Evolutionary conservation across 139 green algal species (phyloP), one percentile per base, ranked within the genome.

Genomic region (Chloropicon primus): DNA sequence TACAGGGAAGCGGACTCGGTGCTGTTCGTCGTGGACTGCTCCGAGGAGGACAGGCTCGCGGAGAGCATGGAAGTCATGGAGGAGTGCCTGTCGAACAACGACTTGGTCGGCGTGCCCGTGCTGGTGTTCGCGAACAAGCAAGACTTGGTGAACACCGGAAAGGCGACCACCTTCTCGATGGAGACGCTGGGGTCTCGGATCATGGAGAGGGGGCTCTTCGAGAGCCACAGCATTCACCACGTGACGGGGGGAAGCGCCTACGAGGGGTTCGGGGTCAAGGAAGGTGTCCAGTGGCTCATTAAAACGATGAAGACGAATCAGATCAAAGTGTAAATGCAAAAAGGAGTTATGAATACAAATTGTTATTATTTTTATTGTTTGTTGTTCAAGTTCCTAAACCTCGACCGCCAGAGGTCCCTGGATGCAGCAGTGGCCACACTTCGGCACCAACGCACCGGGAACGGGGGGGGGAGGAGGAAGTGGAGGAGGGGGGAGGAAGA

Each of bases 111-210:
- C 0, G 94, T 92, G 1, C 94, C 94, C 2, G 28, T 98, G 26
- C 83, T 98, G 75, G 85, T 98, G 2, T 74, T 97, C 73, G 92
- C 92, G 71, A 98, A 97, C 85, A 98, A 98, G 81, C 89, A 94
- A 81, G 94, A 97, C 77, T 21, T 78, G 24, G 80, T 78, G 2
- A 54, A 81, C 22, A 27, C 26, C 25, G 28, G 21, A 10, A 28
- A 81, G 2, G 81, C 83, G n/a, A 27, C 84, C 53, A 41, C 27
- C 26, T 21, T 24, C 17, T 26, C 62, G 2, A 62, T 84, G 0
- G 81, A 83, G 26, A 21, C 84, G 54, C 24, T 29, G n/a, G 73
- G 80, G 26, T 23, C 80, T 2, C 72, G 71, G 26, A 74, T 77
- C 29, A 71, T 79, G 5, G 25, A 28, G 0, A 29, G 25, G 41